These are phyloP conservation scores for Penicillium verrucosum DNA, from an alignment of 2,329 filamentous ascomycete genomes.

Conservation along the genomic window DNA sequence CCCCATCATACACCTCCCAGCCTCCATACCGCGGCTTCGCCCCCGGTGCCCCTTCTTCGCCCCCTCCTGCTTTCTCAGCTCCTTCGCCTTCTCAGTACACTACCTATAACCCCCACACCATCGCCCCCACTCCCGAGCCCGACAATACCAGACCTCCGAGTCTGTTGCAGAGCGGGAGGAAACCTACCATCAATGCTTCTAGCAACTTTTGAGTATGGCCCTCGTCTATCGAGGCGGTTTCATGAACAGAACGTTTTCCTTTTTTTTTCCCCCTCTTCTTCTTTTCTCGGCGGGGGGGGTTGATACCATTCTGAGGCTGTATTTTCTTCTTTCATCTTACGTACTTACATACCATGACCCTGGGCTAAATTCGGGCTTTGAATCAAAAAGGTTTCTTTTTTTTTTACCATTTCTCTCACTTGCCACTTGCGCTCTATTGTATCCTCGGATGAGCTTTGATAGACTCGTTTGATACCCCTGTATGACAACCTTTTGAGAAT, in stretches of 20 bases:
- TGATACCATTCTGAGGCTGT: conserved; percentile 10
- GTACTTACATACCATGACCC: conserved; percentile 1
- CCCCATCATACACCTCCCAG: conserved; percentile 22
- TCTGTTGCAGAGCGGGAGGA: conserved; percentile 40
- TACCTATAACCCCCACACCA: conserved; percentile 9
- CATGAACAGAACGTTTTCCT: conserved; percentile 2
- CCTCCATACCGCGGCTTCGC: conserved; percentile 17
- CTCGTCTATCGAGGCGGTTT: conserved; percentile 5
- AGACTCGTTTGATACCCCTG: not conserved
- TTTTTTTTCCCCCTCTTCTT: not conserved
- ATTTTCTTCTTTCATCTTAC: not conserved
- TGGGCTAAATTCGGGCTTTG: not conserved
- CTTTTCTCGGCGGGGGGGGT: not conserved
- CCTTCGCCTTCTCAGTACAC: conserved; percentile 13
- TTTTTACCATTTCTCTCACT: not conserved
- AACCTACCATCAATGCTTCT: conserved; percentile 35
- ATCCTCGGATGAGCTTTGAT: not conserved
- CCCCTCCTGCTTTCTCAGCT: conserved; percentile 32
- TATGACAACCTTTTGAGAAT: too few relatives aligned
- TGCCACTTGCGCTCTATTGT: not conserved
- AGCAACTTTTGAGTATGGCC: conserved; percentile 30
- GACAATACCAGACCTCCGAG: conserved; percentile 38
- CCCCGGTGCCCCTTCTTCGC: conserved; percentile 25
- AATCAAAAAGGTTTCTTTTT: not conserved
- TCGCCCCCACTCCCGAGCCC: conserved; percentile 15